Conservation (phyloP, 257 asterid species). For the Solanum infundibuliforme region DNA sequence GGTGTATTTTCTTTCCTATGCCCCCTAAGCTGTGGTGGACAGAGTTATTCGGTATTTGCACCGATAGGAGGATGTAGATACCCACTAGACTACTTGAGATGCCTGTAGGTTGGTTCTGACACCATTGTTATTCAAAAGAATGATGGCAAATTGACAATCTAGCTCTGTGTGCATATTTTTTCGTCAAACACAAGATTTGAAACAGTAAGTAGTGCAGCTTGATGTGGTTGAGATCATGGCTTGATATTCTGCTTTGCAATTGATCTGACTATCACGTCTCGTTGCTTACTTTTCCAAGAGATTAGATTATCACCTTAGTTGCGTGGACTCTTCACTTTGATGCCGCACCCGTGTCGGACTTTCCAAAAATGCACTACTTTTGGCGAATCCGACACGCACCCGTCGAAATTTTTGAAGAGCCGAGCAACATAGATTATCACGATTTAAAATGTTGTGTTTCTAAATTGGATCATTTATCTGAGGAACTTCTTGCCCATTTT, state of each 20-base stretch:
- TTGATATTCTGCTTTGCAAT: neutral
- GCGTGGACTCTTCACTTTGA: no score
- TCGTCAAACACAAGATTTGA: neutral
- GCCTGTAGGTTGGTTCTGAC: neutral
- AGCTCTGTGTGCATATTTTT: neutral
- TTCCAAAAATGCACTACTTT: no score
- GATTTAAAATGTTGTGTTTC: neutral
- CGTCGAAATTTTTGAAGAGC: no score
- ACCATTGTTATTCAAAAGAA: neutral
- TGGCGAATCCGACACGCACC: no score
- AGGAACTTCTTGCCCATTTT: neutral
- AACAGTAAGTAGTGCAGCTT: neutral
- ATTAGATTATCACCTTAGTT: neutral
- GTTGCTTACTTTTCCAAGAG: neutral
- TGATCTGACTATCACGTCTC: neutral
- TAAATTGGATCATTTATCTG: neutral
- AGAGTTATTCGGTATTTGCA: neutral
- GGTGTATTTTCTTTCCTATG: neutral
- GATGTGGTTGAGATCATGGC: neutral
- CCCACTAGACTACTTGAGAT: neutral
- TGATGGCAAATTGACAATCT: neutral
- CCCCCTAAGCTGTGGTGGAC: neutral
- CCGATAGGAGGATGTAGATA: neutral
- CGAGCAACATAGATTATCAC: neutral
- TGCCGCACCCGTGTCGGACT: no score